These are phyloP conservation scores for Ustilago cynodontis DNA, from an alignment of 1,284 basidiomycete genomes.

Conservation along the genomic window DNA sequence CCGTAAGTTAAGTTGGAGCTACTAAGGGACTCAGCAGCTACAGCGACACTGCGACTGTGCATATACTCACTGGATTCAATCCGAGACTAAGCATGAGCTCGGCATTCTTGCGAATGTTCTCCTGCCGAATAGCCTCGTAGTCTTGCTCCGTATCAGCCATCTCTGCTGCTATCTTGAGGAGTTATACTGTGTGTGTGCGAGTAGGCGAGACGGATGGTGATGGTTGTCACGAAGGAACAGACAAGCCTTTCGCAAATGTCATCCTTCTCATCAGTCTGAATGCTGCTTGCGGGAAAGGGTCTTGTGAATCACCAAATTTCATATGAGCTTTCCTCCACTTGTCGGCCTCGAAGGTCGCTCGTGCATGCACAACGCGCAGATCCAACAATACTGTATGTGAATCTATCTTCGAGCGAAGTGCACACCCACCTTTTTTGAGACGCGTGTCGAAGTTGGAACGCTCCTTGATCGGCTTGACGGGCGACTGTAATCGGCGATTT, in stretches of 20 bases:
- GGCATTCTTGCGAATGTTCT: conserved; percentile 70
- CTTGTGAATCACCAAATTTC: not conserved
- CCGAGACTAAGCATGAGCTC: conserved; percentile 55
- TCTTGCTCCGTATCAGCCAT: conserved; percentile 50
- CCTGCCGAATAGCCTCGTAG: conserved; percentile 61
- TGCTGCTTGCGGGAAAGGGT: conserved; percentile 1
- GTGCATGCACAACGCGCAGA: conserved; percentile 20
- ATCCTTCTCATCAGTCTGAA: not conserved
- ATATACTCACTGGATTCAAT: conserved; percentile 32
- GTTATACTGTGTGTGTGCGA: not conserved
- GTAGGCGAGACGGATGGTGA: not conserved
- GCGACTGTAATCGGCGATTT: conserved; percentile 2
- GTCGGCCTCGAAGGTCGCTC: not conserved
- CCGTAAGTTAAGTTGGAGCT: not conserved
- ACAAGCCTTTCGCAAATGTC: not conserved
- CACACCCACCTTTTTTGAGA: not conserved
- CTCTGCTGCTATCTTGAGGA: not conserved
- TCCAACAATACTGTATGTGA: no score
- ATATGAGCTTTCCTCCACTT: conserved; percentile 3
- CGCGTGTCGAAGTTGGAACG: no score
- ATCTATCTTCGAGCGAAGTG: no score
- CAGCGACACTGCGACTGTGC: not conserved
- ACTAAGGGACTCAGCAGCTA: not conserved
- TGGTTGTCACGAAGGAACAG: not conserved
- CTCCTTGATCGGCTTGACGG: not conserved